phyloP scores from a whole-genome alignment of 2,329 filamentous ascomycete species.

The Xylariomycetidae sp. region DNA sequence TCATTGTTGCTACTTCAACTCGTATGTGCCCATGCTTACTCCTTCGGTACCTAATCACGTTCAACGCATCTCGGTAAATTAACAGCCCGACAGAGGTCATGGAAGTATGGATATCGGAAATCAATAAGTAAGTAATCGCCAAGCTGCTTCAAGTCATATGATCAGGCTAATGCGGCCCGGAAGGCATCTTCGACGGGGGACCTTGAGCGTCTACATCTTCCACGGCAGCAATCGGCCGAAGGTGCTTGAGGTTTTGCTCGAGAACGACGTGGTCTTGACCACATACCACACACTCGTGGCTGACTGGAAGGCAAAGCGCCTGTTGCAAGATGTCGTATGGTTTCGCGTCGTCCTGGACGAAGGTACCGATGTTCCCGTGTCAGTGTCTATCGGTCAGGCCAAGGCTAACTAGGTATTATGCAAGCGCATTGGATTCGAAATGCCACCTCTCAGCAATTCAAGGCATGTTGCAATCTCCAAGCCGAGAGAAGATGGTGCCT shows the following conservation, averaged over 20 bases:
- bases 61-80: too few relatives aligned
- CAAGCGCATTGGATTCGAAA: conserved; percentile 9
- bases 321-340: conserved; percentile 4
- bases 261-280: conserved; percentile 3
- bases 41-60: too few relatives aligned
- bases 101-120: too few relatives aligned
- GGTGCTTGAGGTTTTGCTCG: conserved; percentile 1
- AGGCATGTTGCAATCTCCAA: neutral
- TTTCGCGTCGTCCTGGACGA: conserved; percentile 9
- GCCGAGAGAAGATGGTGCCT: conserved; percentile 6
- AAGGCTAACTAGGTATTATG: too few relatives aligned
- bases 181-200: too few relatives aligned
- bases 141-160: too few relatives aligned
- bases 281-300: conserved; percentile 5
- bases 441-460: conserved; percentile 4
- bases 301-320: neutral
- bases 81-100: too few relatives aligned
- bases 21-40: too few relatives aligned
- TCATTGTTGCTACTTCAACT: conserved; percentile 5
- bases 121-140: too few relatives aligned
- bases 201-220: too few relatives aligned
- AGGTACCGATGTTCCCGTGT: conserved; percentile 1
- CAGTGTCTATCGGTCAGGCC: too few relatives aligned
- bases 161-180: too few relatives aligned
- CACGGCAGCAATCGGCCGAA: conserved; percentile 3